A percentile compares a stretch with the other conserved stretches of the same genome.
Conservation (phyloP, 805 yeast species). For the Candida orba region DNA sequence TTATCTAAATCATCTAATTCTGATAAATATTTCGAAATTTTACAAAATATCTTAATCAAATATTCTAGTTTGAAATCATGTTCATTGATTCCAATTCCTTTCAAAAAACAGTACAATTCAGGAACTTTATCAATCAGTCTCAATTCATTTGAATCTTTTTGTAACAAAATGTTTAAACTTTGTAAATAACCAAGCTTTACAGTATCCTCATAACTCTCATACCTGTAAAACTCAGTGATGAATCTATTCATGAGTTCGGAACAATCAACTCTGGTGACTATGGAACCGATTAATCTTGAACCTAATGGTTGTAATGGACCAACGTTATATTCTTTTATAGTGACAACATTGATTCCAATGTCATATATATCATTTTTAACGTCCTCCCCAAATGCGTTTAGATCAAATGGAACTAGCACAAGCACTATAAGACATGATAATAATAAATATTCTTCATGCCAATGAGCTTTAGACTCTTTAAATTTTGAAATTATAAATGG, state of each 20-base stretch:
- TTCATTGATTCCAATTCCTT: not conserved
- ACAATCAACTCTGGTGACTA: constrained; percentile 23
- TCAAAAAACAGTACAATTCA: constrained; percentile 1
- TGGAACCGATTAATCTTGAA: constrained; percentile 24
- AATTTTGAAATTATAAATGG: constrained; percentile 28
- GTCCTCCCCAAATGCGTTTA: constrained; percentile 31
- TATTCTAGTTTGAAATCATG: constrained; percentile 10
- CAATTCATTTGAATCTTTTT: constrained; percentile 14
- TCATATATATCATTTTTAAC: constrained; percentile 29
- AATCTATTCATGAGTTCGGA: constrained; percentile 8
- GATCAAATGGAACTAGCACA: constrained; percentile 66
- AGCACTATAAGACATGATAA: constrained; percentile 70
- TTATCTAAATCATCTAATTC: constrained; percentile 11
- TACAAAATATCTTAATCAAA: constrained; percentile 20
- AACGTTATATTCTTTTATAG: constrained; percentile 29
- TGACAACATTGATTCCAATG: constrained; percentile 21
- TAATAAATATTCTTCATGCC: constrained; percentile 44
- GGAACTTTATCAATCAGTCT: not conserved
- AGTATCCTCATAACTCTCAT: constrained; percentile 10
- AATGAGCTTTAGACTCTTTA: constrained; percentile 16
- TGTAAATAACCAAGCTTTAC: constrained; percentile 12
- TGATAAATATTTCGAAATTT: constrained; percentile 14
- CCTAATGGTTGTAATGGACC: constrained; percentile 34
- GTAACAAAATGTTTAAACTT: constrained; percentile 16
- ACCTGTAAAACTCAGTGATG: constrained; percentile 10